Evolutionary conservation across 2,329 filamentous ascomycete genomes (phyloP).

Genomic region (Atkinsonella texensis): DNA sequence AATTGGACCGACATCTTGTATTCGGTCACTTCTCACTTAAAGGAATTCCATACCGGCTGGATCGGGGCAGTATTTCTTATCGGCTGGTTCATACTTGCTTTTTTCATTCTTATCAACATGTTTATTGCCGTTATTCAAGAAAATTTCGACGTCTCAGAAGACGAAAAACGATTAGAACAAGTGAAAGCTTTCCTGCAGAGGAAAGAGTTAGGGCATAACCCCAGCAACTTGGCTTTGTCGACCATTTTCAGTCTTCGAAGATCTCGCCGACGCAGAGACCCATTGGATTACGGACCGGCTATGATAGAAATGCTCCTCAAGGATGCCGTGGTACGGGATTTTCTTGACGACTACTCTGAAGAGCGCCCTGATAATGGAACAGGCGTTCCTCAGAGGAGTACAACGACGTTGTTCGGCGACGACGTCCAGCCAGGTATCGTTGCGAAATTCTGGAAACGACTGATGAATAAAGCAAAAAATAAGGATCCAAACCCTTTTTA

Average conservation of each 20-base stretch:
- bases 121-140: constrained; percentile 99
- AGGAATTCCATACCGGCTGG: constrained; percentile 64
- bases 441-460: constrained; percentile 47
- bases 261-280: constrained; percentile 56
- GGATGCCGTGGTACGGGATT: constrained; percentile 88
- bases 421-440: constrained; percentile 45
- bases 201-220: constrained; percentile 65
- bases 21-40: constrained; percentile 60
- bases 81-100: constrained; percentile 89
- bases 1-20: constrained; percentile 91
- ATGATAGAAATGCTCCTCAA: constrained; percentile 95
- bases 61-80: constrained; percentile 85
- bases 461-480: constrained; percentile 44
- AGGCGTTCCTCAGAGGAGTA: constrained; percentile 19
- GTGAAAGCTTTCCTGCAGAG: constrained; percentile 89
- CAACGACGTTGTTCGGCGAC: constrained; percentile 24
- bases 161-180: constrained; percentile 93
- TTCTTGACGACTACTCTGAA: constrained; percentile 63
- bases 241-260: constrained; percentile 55
- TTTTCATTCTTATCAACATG: constrained; percentile 97
- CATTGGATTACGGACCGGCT: constrained; percentile 80
- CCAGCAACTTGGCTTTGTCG: constrained; percentile 65
- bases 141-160: constrained; percentile 96
- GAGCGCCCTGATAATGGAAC: constrained; percentile 17
- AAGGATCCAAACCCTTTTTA: constrained; percentile 93